phyloP scores from a whole-genome alignment of 805 yeast genomes.

The Metschnikowia drakensbergensis region DNA sequence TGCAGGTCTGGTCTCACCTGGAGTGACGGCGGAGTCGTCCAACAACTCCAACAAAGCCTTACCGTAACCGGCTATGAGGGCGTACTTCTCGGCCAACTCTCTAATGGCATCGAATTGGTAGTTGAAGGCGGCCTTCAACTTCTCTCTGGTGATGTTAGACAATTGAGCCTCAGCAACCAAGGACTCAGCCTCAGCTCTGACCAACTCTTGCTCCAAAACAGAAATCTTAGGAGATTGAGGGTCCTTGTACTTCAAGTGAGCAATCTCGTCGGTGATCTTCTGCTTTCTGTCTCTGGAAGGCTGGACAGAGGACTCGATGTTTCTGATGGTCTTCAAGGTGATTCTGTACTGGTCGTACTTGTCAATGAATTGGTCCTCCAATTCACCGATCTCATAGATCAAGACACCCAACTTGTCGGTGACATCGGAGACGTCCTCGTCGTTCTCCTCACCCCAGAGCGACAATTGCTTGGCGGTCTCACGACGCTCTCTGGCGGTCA shows the following conservation, averaged over 20 bases:
- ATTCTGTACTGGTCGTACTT: conserved; percentile 97
- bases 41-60: conserved; percentile 92
- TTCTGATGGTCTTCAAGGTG: conserved; percentile 89
- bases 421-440: conserved; percentile 94
- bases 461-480: conserved; percentile 97
- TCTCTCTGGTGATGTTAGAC: conserved; percentile 96
- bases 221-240: conserved; percentile 95
- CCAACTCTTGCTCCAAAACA: conserved; percentile 96
- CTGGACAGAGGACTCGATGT: conserved; percentile 96
- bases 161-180: conserved; percentile 98
- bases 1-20: conserved; percentile 98
- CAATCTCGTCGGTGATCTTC: conserved; percentile 95
- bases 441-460: conserved; percentile 96
- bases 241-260: conserved; percentile 96
- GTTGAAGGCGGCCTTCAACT: conserved; percentile 94
- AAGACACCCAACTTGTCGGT: conserved; percentile 97
- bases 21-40: conserved; percentile 96
- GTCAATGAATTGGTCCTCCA: conserved; percentile 97
- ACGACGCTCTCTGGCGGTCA: conserved; percentile 89
- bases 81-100: conserved; percentile 93
- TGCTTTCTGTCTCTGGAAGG: conserved; percentile 98
- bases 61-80: conserved; percentile 98
- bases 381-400: conserved; percentile 93
- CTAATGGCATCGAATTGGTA: conserved; percentile 94
- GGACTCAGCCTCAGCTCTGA: conserved; percentile 98